phyloP scores from a whole-genome alignment of 345 rosid genomes.

The Gossypium rotundifolium region DNA sequence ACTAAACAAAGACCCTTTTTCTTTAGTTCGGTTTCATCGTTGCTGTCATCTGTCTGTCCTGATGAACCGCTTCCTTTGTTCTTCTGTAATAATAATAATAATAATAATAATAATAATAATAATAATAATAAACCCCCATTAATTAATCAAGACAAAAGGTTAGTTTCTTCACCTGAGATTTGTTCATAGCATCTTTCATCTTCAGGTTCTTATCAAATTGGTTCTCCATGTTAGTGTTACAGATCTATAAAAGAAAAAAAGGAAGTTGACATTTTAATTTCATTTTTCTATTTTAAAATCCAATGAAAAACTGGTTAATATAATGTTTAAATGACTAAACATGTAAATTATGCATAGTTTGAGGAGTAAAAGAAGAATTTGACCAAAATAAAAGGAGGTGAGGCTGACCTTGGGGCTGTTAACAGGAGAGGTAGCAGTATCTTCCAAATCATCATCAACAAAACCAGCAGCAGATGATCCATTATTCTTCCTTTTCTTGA shows the following conservation, averaged over 20 bases:
- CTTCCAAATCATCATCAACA: conserved; percentile 47
- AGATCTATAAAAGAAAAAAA: conserved; percentile 19
- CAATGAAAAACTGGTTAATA: no score
- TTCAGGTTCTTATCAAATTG: conserved; percentile 21
- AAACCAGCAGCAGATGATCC: not conserved
- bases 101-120: no score
- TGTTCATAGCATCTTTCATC: conserved; percentile 13
- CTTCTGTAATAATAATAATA: conserved; percentile 8
- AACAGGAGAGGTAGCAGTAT: conserved; percentile 54
- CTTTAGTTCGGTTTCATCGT: conserved; percentile 25
- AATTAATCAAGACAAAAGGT: not conserved
- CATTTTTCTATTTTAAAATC: no score
- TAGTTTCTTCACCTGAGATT: conserved; percentile 16
- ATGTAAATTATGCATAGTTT: no score
- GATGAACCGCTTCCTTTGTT: conserved; percentile 11
- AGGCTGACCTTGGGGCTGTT: conserved; percentile 39
- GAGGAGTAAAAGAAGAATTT: not conserved
- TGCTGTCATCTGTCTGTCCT: conserved; percentile 14
- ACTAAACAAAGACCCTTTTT: conserved; percentile 49
- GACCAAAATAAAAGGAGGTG: not conserved
- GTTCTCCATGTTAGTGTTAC: conserved; percentile 13
- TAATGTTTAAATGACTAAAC: not conserved
- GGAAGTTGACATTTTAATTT: not conserved
- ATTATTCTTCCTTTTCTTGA: conserved; percentile 31
- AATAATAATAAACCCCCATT: not conserved